phyloP scores from a whole-genome alignment of 2,329 filamentous ascomycete genomes.

The Calonectria multiphialidica region DNA sequence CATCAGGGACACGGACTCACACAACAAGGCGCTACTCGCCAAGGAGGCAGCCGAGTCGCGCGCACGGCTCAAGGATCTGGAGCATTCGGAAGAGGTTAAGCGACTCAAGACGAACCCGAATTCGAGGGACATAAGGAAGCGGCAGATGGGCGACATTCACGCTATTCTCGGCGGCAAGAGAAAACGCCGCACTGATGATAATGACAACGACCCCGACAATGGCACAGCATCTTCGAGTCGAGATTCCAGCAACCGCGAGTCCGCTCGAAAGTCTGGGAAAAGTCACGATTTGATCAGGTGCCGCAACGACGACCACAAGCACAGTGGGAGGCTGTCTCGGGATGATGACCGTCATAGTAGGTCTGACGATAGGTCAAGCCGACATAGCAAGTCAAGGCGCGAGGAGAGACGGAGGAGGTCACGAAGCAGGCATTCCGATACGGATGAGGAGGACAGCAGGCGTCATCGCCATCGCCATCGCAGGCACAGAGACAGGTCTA shows the following conservation, averaged over 20 bases:
- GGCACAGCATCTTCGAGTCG: slow-evolving; percentile 30
- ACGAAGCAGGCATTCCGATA: slow-evolving; percentile 25
- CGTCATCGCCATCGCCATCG: slow-evolving; percentile 29
- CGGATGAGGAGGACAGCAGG: slow-evolving; percentile 25
- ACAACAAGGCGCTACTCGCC: slow-evolving; percentile 88
- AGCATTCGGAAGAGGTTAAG: slow-evolving; percentile 60
- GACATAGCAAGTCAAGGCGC: slow-evolving; percentile 25
- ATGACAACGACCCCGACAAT: slow-evolving; percentile 34
- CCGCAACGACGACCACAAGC: slow-evolving; percentile 32
- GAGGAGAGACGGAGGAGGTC: slow-evolving; percentile 35
- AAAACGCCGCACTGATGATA: slow-evolving; percentile 42
- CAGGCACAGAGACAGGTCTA: slow-evolving; percentile 38
- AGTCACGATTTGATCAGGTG: slow-evolving; percentile 37
- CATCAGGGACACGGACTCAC: slow-evolving; percentile 86
- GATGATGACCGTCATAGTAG: slow-evolving; percentile 33
- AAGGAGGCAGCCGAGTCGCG: slow-evolving; percentile 86
- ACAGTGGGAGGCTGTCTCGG: slow-evolving; percentile 42
- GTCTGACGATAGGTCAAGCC: slow-evolving; percentile 29
- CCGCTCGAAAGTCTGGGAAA: slow-evolving; percentile 18
- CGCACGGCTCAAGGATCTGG: slow-evolving; percentile 75
- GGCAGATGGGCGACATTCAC: slow-evolving; percentile 72
- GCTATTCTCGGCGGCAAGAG: slow-evolving; percentile 66
- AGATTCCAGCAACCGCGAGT: slow-evolving; percentile 28
- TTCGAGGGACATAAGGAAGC: slow-evolving; percentile 63
- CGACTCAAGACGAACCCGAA: slow-evolving; percentile 59